These are phyloP conservation scores for Pyrenophora graminea DNA, from an alignment of 2,329 filamentous ascomycete genomes.

Conservation along the genomic window DNA sequence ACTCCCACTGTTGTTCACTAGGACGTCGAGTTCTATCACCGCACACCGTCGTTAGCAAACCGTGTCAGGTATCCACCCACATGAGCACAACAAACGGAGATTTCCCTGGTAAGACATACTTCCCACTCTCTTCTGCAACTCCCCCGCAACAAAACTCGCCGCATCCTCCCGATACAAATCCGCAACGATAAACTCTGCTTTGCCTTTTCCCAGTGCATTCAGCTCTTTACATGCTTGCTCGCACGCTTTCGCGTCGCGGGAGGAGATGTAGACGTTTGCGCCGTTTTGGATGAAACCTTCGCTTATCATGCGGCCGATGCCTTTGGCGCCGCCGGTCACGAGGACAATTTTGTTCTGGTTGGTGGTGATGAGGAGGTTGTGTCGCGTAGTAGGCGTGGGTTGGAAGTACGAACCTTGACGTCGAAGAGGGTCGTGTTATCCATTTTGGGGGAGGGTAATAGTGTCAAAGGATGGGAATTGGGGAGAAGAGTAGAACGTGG, in stretches of 20 bases:
- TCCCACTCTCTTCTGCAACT: conserved; percentile 58
- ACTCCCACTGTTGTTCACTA: conserved; percentile 69
- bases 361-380: conserved; percentile 1
- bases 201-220: conserved; percentile 59
- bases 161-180: conserved; percentile 68
- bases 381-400: background rate
- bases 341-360: conserved; percentile 51
- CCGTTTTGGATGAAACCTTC: conserved; percentile 68
- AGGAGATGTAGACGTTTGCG: conserved; percentile 71
- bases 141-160: conserved; percentile 61
- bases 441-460: conserved; percentile 27
- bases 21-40: conserved; percentile 57
- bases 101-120: conserved; percentile 31
- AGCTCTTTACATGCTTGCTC: conserved; percentile 63
- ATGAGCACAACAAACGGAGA: too few species aligned
- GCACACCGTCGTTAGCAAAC: too few species aligned
- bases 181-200: conserved; percentile 63
- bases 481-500: background rate
- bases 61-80: too few species aligned
- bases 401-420: conserved; percentile 35
- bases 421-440: conserved; percentile 43
- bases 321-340: conserved; percentile 57
- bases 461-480: background rate
- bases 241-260: conserved; percentile 65
- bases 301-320: conserved; percentile 70